A percentile compares a stretch with the other conserved stretches of the same genome.
Evolutionary conservation across 139 green algal genomes (phyloP).

Genomic region (Nannochloris sp.): DNA sequence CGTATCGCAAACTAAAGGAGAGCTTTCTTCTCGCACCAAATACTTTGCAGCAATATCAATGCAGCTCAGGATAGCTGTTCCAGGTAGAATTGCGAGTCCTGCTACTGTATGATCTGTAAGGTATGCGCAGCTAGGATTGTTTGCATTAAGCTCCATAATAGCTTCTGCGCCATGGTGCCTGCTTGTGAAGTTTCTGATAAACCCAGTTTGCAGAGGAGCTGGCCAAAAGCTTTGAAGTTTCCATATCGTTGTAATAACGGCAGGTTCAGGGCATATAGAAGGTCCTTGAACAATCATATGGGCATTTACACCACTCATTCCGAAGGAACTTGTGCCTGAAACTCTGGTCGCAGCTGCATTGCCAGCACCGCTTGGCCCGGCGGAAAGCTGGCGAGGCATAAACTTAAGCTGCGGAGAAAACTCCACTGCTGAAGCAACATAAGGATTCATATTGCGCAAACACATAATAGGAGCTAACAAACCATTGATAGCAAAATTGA

Average conservation of each 20-base stretch:
- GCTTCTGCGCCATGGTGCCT: no score
- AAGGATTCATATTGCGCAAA: constrained; percentile 54
- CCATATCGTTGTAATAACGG: no score
- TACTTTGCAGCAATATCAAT: no score
- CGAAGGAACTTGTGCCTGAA: constrained; percentile 27
- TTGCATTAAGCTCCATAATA: background rate
- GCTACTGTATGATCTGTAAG: constrained; percentile 41
- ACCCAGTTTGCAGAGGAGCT: no score
- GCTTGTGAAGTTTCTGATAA: no score
- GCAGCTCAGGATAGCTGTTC: background rate
- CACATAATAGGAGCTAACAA: constrained; percentile 35
- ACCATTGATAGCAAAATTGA: background rate
- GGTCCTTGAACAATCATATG: constrained; percentile 16
- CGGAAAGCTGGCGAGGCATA: no score
- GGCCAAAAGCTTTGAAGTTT: no score
- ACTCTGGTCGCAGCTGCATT: background rate
- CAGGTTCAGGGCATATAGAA: background rate
- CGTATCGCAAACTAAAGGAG: no score
- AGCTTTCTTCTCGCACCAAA: no score
- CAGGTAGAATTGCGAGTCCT: background rate
- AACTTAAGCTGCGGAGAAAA: no score
- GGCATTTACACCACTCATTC: constrained; percentile 44
- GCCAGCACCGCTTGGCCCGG: background rate
- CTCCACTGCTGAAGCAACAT: constrained; percentile 36
- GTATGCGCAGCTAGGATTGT: constrained; percentile 41